Evolutionary conservation across 2,329 filamentous ascomycete species (phyloP).

Genomic region (Aspergillus sp.): DNA sequence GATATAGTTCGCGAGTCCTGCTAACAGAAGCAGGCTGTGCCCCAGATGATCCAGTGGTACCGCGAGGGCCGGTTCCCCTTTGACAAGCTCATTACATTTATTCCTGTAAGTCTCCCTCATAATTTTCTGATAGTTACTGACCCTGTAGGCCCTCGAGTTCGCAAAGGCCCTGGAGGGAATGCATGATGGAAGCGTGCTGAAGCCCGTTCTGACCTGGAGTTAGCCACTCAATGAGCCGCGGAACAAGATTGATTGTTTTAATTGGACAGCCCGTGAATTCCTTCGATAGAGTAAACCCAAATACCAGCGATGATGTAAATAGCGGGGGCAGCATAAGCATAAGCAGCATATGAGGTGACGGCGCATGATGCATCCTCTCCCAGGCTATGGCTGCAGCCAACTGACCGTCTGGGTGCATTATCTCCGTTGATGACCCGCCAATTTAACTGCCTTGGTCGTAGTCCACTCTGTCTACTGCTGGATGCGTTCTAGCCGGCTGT

Average conservation of each 20-base stretch:
- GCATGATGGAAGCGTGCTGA: conserved; percentile 1
- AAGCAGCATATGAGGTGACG: too few species aligned
- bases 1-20: background rate
- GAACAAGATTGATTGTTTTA: too few species aligned
- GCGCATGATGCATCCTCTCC: background rate
- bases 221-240: background rate
- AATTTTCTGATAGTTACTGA: background rate
- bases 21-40: conserved; percentile 10
- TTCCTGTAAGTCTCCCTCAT: background rate
- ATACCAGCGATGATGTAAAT: too few species aligned
- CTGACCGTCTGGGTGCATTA: background rate
- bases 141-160: background rate
- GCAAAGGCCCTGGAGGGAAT: background rate
- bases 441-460: too few species aligned
- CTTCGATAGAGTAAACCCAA: too few species aligned
- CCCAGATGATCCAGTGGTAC: conserved; percentile 22
- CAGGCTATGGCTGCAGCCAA: background rate
- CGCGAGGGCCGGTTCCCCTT: conserved; percentile 19
- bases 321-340: too few species aligned
- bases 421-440: background rate
- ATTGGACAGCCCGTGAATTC: too few species aligned
- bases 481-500: too few species aligned
- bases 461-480: too few species aligned
- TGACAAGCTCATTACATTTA: conserved; percentile 12
- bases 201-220: conserved; percentile 1